Evolutionary conservation across 1,284 basidiomycete species (phyloP).

Genomic region (Flammula alnicola): DNA sequence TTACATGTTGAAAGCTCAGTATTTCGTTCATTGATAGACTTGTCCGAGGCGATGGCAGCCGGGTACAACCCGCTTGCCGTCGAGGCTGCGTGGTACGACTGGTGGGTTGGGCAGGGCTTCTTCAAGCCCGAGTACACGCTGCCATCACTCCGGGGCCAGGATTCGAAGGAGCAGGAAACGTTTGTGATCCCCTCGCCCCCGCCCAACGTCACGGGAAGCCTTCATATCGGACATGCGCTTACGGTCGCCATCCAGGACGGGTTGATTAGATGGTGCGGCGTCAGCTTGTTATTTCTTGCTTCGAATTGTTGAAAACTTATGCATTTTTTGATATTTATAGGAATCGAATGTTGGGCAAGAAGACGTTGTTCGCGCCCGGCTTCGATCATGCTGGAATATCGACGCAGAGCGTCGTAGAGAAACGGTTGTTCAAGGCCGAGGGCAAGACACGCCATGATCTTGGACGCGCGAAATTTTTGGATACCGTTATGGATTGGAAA

Average conservation of each 20-base stretch:
- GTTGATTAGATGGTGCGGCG: constrained; percentile 80
- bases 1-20: no score
- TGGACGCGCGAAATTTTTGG: constrained; percentile 91
- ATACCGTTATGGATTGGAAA: constrained; percentile 97
- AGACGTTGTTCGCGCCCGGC: constrained; percentile 90
- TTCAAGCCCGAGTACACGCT: constrained; percentile 80
- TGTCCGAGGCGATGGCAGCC: constrained; percentile 85
- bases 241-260: constrained; percentile 94
- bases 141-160: constrained; percentile 48
- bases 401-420: constrained; percentile 98
- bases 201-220: constrained; percentile 97
- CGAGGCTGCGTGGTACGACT: constrained; percentile 97
- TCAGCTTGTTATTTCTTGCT: neutral
- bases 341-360: constrained; percentile 97
- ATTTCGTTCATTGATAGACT: constrained; percentile 66
- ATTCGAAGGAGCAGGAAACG: constrained; percentile 56
- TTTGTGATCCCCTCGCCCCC: constrained; percentile 95
- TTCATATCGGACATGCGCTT: constrained; percentile 97
- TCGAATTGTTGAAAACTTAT: neutral
- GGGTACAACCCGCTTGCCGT: constrained; percentile 96
- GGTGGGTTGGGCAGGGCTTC: constrained; percentile 93
- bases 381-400: constrained; percentile 99
- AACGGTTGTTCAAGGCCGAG: constrained; percentile 84
- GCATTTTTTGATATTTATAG: constrained; percentile 48
- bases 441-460: constrained; percentile 92